phyloP scores from a whole-genome alignment of 2,329 filamentous ascomycete genomes.

The Chaetothyriales sp. region DNA sequence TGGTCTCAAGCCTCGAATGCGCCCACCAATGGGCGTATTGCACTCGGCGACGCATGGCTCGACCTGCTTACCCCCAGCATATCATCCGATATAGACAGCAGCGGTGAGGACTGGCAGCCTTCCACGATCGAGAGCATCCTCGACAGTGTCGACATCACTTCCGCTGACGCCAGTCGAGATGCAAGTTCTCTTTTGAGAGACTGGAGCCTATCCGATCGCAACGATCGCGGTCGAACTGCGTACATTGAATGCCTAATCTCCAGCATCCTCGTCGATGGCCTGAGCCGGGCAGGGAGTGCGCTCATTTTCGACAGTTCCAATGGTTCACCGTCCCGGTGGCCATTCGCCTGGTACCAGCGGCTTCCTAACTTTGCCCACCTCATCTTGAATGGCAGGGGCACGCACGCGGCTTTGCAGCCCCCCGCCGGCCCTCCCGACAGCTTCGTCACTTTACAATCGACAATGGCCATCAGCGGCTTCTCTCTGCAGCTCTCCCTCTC shows the following conservation, averaged over 20 bases:
- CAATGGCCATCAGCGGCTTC: conserved; percentile 4
- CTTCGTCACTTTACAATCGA: conserved; percentile 1
- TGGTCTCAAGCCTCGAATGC: background rate
- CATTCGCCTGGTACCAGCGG: conserved; percentile 1
- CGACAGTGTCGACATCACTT: background rate
- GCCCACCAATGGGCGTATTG: conserved; percentile 3
- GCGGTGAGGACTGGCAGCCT: background rate
- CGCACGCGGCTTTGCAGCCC: background rate
- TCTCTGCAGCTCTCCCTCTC: conserved; percentile 1
- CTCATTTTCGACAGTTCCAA: conserved; percentile 2
- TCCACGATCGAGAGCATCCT: conserved; percentile 4
- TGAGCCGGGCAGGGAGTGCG: conserved; percentile 2
- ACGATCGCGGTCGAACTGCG: conserved; percentile 1
- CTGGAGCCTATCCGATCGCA: conserved; percentile 1
- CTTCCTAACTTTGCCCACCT: conserved; percentile 3
- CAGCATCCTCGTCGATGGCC: conserved; percentile 3
- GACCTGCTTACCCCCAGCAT: background rate
- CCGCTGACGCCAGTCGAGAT: background rate
- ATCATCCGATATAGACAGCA: background rate
- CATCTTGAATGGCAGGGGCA: background rate
- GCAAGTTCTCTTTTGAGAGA: conserved; percentile 1
- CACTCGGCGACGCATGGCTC: conserved; percentile 2
- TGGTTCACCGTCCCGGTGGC: background rate
- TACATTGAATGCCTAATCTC: conserved; percentile 2
- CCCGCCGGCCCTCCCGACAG: background rate